Base-by-base conservation (phyloP, 495 filamentous ascomycete species). In the Neurospora sp. region DNA sequence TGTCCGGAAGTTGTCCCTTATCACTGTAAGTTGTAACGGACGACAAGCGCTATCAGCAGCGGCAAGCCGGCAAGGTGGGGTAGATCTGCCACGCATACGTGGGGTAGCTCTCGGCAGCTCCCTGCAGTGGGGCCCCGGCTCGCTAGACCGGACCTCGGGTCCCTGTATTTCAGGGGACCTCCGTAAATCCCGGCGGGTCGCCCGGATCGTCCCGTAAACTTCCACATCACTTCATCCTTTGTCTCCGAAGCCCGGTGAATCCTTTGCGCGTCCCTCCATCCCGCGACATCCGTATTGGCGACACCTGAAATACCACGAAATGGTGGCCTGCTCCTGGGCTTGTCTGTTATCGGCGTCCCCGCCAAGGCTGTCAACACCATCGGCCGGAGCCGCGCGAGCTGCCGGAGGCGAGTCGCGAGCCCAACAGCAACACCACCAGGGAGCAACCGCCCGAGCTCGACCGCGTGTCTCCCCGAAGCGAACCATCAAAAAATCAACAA, bases 301-400 rank as follows among this genome's bases (percentile, higher is more conserved):
- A 35, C 22, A 31, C 12, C 27, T 35, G 22, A 18, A 61, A 61
- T 14, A 35, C 2, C 27, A 18, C 48, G 12, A 27, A 8, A 11
- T 40, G 35, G 35, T 40, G 35, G 35, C 48, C 11, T 61, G 12
- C n/a, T 16, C 22, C 1, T 31, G 5, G 27, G 12, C 20, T 14
- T 14, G 48, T 14, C 11, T 35, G 53, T 61, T 35, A 61, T 66
- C 14, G 6, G 53, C 53, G 27, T 66, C 27, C 7, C 53, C 53
- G 53, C 53, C 53, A 66, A 35, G 53, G 6, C 7, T 35, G 27
- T 66, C 53, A 66, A 16, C 3, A 66, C 14, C 48, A 39, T 72
- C 71, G 71, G 71, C 71, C 71, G 71, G 71, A 39, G 7, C 38
- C 71, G 48, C 22, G 70, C 70, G 70, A 69, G 37, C 53, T 61